A percentile compares a stretch with the other conserved stretches of the same genome.
These are phyloP conservation scores for Penicillium brasilianum DNA, from an alignment of 2,329 filamentous ascomycete genomes.

Conservation along the genomic window DNA sequence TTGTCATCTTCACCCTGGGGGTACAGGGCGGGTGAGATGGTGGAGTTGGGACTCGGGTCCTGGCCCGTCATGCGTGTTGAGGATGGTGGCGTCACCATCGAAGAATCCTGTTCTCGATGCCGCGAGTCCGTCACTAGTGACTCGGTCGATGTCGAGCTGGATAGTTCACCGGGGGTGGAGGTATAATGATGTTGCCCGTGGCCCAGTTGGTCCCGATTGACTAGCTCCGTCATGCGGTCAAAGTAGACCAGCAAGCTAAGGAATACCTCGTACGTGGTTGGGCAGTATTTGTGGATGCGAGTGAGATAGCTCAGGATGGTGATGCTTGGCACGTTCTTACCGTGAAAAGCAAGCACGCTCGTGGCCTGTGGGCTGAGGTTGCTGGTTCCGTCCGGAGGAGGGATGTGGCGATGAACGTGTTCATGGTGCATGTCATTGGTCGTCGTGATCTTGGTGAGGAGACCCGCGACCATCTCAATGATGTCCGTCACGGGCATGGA, in stretches of 20 bases:
- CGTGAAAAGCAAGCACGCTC: conserved; percentile 91
- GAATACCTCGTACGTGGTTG: conserved; percentile 97
- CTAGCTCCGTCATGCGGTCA: conserved; percentile 96
- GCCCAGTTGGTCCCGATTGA: conserved; percentile 79
- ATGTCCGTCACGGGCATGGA: conserved; percentile 96
- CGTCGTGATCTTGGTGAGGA: conserved; percentile 95
- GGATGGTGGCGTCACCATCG: conserved; percentile 45
- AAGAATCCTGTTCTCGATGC: conserved; percentile 29
- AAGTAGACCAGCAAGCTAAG: conserved; percentile 95
- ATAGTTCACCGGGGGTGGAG: conserved; percentile 23
- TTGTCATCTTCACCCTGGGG: conserved; percentile 55
- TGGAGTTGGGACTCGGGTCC: conserved; percentile 38
- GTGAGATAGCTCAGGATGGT: conserved; percentile 95
- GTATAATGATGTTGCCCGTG: conserved; percentile 51
- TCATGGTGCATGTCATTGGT: conserved; percentile 96
- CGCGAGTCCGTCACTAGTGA: conserved; percentile 29
- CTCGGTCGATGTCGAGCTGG: conserved; percentile 17
- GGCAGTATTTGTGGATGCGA: conserved; percentile 98
- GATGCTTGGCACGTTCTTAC: conserved; percentile 96
- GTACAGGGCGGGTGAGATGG: conserved; percentile 41
- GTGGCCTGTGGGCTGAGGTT: conserved; percentile 67
- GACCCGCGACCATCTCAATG: conserved; percentile 97
- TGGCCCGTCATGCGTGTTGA: conserved; percentile 43
- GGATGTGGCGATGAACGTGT: conserved; percentile 77
- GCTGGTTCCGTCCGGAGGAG: conserved; percentile 63